Evolutionary conservation across 2,329 filamentous ascomycete genomes (phyloP).

Genomic region (Xenosphaeropsis pyriputrescens): DNA sequence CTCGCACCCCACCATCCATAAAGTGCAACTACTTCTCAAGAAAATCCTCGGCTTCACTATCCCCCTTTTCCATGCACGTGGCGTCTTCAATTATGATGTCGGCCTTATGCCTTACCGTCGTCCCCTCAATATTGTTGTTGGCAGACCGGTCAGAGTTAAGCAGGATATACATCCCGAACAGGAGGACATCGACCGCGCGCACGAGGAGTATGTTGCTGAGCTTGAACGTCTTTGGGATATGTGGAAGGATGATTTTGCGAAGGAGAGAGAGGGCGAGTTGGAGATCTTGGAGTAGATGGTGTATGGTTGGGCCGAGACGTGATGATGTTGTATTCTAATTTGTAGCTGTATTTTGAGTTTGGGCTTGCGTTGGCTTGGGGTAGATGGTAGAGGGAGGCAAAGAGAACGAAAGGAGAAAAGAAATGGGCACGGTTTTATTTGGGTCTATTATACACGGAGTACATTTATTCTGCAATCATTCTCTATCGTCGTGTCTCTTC

Average conservation of each 20-base stretch:
- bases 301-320: too few species aligned
- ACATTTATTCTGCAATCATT: too few species aligned
- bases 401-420: too few species aligned
- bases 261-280: conserved; percentile 46
- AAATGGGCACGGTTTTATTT: too few species aligned
- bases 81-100: conserved; percentile 95
- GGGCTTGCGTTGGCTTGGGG: too few species aligned
- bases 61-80: conserved; percentile 76
- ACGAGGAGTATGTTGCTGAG: conserved; percentile 65
- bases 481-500: too few species aligned
- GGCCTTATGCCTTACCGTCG: conserved; percentile 88
- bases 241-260: conserved; percentile 65
- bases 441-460: too few species aligned
- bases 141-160: conserved; percentile 60
- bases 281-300: conserved; percentile 43
- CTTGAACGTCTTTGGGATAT: conserved; percentile 58
- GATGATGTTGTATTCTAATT: too few species aligned
- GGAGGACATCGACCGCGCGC: conserved; percentile 66
- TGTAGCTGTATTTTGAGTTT: too few species aligned
- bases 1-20: conserved; percentile 65
- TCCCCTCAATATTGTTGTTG: conserved; percentile 80
- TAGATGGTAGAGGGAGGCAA: too few species aligned
- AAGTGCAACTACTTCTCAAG: conserved; percentile 71
- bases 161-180: conserved; percentile 49
- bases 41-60: conserved; percentile 83